phyloP scores from a whole-genome alignment of 2,329 filamentous ascomycete genomes.

The Zasmidium cellare region DNA sequence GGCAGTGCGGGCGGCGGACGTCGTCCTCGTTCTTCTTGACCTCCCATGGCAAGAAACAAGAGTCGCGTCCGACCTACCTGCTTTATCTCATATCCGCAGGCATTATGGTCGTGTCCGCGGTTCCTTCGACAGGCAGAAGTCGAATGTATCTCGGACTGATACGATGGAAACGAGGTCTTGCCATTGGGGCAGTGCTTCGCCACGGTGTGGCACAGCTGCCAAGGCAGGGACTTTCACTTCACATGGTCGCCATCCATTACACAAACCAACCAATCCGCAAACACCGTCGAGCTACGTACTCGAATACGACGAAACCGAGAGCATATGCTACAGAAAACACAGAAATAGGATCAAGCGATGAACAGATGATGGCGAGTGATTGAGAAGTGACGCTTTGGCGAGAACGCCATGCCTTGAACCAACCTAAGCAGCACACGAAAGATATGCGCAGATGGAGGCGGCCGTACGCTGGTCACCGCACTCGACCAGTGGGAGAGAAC shows the following conservation, averaged over 20 bases:
- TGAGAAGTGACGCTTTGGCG: too few species aligned
- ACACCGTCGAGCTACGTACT: too few species aligned
- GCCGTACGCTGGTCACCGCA: constrained; percentile 65
- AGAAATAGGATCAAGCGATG: too few species aligned
- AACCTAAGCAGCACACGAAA: not conserved
- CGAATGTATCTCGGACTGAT: not conserved
- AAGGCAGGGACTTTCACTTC: too few species aligned
- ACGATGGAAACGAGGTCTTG: not conserved
- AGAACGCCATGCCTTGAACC: not conserved
- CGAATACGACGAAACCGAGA: too few species aligned
- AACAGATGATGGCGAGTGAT: too few species aligned
- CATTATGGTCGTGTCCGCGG: not conserved
- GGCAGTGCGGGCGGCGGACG: constrained; percentile 9
- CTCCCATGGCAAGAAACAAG: not conserved
- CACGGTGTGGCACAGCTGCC: too few species aligned
- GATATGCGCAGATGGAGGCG: constrained; percentile 34
- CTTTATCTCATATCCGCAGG: not conserved
- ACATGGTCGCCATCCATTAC: too few species aligned
- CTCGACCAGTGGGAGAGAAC: constrained; percentile 53
- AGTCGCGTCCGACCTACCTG: not conserved
- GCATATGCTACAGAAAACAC: too few species aligned
- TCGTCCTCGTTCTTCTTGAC: not conserved
- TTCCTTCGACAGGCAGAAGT: not conserved
- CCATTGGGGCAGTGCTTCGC: too few species aligned
- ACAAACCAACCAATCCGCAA: too few species aligned